Evolutionary conservation across 129 eudicot species (phyloP).

Genomic region (Logfia minima): DNA sequence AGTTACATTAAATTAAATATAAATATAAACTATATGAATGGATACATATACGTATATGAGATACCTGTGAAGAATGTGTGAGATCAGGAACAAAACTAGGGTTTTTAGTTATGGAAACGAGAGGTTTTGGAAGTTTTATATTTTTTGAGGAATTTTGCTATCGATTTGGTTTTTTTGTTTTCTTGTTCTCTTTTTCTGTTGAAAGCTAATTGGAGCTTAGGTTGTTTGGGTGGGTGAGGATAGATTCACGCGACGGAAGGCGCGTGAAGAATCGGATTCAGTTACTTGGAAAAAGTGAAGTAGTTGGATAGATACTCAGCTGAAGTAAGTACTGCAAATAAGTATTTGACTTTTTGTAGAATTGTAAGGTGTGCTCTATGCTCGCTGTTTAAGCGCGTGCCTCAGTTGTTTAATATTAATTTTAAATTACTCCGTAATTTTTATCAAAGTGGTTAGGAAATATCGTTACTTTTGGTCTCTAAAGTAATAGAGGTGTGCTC

Average conservation of each 20-base stretch:
- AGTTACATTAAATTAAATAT: background rate
- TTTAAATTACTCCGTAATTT: no score
- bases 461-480: no score
- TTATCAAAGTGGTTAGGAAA: no score
- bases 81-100: slow-evolving; percentile 31
- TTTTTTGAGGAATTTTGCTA: background rate
- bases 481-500: no score
- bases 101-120: slow-evolving; percentile 34
- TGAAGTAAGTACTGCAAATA: no score
- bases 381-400: no score
- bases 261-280: slow-evolving; percentile 35
- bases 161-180: slow-evolving; percentile 14
- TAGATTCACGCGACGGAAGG: slow-evolving; percentile 22
- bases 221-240: background rate
- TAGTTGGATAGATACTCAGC: no score
- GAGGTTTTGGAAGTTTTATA: slow-evolving; percentile 17
- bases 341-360: no score
- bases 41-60: background rate
- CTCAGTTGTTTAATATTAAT: no score
- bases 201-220: slow-evolving; percentile 16
- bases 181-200: slow-evolving; percentile 14
- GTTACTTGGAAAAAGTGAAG: slow-evolving; percentile 15
- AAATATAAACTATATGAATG: background rate
- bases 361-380: no score
- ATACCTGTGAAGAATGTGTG: slow-evolving; percentile 38